phyloP scores from a whole-genome alignment of 768 basidiomycete species.

The Pilatotrama ljubarskyi region DNA sequence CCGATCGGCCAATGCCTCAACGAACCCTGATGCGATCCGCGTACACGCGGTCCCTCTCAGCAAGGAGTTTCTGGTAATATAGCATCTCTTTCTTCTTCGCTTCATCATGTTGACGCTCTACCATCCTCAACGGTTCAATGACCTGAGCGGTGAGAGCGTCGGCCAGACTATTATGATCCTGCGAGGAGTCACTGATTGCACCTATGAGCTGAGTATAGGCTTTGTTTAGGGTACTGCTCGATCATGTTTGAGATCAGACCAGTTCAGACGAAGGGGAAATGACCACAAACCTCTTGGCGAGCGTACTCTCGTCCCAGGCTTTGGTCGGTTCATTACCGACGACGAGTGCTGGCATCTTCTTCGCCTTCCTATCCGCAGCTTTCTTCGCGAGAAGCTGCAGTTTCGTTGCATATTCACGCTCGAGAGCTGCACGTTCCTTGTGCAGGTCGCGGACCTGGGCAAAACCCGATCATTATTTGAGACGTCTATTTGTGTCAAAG shows the following conservation, averaged over 20 bases:
- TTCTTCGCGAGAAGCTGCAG: conserved; percentile 66
- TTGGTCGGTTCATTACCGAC: conserved; percentile 72
- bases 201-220: conserved; percentile 69
- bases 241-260: background rate
- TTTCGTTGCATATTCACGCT: conserved; percentile 78
- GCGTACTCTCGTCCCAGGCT: conserved; percentile 49
- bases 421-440: conserved; percentile 61
- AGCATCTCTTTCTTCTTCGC: conserved; percentile 72
- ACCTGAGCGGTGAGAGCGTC: conserved; percentile 61
- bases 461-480: background rate
- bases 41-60: conserved; percentile 69
- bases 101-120: conserved; percentile 66
- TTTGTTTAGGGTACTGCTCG: conserved; percentile 66
- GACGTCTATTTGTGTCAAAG: background rate
- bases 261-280: background rate
- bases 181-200: conserved; percentile 58
- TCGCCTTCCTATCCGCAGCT: conserved; percentile 69
- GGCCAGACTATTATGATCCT: conserved; percentile 69
- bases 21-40: conserved; percentile 69
- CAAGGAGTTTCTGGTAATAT: conserved; percentile 69
- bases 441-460: conserved; percentile 74
- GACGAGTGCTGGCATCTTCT: conserved; percentile 52
- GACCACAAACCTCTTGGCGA: conserved; percentile 54
- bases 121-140: conserved; percentile 57
- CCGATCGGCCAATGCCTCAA: background rate